Conservation (phyloP, 352 stramenopile genomes). For the Phytophthora idaei region DNA sequence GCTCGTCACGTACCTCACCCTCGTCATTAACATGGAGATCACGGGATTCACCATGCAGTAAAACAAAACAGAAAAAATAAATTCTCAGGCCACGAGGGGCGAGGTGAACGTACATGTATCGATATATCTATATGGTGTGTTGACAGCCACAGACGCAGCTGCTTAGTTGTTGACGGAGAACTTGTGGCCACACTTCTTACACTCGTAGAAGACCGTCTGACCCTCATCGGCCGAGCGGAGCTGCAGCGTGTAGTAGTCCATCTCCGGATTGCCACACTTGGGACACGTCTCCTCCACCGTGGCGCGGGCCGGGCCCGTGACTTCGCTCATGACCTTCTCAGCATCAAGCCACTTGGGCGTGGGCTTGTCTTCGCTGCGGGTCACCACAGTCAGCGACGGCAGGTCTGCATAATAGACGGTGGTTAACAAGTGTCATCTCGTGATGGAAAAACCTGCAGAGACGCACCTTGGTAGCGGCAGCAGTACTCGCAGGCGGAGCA, state of each 20-base stretch:
- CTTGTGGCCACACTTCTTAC: slow-evolving; percentile 95
- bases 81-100: background rate
- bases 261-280: slow-evolving; percentile 96
- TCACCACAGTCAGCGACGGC: slow-evolving; percentile 79
- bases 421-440: slow-evolving; percentile 5
- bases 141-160: background rate
- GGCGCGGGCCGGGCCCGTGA: slow-evolving; percentile 88
- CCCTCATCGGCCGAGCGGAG: slow-evolving; percentile 98
- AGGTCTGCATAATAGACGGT: slow-evolving; percentile 55
- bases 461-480: slow-evolving; percentile 82
- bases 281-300: slow-evolving; percentile 98
- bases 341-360: slow-evolving; percentile 82
- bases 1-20: slow-evolving; percentile 95
- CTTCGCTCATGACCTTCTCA: slow-evolving; percentile 75
- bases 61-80: slow-evolving; percentile 20
- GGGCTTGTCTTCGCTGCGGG: slow-evolving; percentile 76
- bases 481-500: slow-evolving; percentile 87
- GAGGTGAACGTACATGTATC: slow-evolving; percentile 39
- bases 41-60: slow-evolving; percentile 97
- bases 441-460: background rate
- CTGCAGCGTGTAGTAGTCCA: slow-evolving; percentile 99
- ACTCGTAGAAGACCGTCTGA: slow-evolving; percentile 99
- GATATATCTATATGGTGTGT: slow-evolving; percentile 38
- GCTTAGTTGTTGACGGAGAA: slow-evolving; percentile 90
- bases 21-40: slow-evolving; percentile 98